Base-by-base conservation (phyloP, 2,329 filamentous ascomycete species). In the Cryphonectria parasitica region DNA sequence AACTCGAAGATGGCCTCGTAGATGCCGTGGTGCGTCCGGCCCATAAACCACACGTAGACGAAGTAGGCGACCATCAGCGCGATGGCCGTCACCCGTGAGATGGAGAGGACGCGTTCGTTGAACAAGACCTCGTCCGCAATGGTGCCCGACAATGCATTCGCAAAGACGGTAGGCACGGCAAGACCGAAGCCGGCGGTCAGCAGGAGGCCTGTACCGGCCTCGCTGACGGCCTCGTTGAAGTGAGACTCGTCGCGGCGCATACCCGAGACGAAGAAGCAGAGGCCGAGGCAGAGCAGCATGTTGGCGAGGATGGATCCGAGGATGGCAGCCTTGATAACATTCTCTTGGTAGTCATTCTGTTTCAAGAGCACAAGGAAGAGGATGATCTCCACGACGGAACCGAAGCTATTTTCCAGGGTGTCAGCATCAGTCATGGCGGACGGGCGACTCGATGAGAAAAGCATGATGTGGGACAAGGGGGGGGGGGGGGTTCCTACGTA, bases 301-400 rank as follows among this genome's bases (percentile, higher is more conserved):
- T 94, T 97, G 17, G 94, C 93, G 45, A 97, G 80, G 61, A 97
- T 92, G 0, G 92, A 95, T 49, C 94, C 93, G 0, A 97, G 82
- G 69, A 97, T 95, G 36, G 94, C 93, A 67, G 92, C 92, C 77
- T 93, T 89, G 75, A 97, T 93, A 75, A 96, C 92, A n/a, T 86
- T 84, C 71, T 91, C 90, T 78, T 83, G 80, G 66, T 83, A 74
- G 25, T 31, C 22, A 1, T 83, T 79, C 15, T 69, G 63, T 1
- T 78, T 79, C 5, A 96, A 84, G 61, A 97, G 82, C 2, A 95
- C 87, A 83, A 95, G 91, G 80, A 97, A 96, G 41, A 97, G 82
- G 63, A 97, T 88, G 69, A 97, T 91, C 78, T 97, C 93, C 67
- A 96, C 92, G 13, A 94, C 81, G 0, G 92, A 92, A 2, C 91